A percentile compares a stretch with the other conserved stretches of the same genome.
phyloP scores from a whole-genome alignment of 2,329 filamentous ascomycete species.

The Nectriaceae sp. region DNA sequence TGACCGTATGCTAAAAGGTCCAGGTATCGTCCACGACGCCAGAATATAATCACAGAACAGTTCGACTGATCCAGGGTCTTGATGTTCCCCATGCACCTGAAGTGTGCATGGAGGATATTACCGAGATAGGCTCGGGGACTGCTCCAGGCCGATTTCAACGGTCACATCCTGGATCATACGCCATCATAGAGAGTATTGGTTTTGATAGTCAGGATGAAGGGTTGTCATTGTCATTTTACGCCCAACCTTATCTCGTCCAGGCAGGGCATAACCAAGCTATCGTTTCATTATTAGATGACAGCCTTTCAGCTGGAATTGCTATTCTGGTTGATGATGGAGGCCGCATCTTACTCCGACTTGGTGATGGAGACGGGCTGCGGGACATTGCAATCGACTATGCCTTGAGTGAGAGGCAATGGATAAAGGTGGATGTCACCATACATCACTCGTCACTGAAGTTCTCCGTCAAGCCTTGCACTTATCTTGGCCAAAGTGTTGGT shows the following conservation, averaged over 20 bases:
- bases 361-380: not conserved
- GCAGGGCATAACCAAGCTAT: not conserved
- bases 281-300: not conserved
- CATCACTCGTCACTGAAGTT: not conserved
- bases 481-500: not conserved
- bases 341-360: not conserved
- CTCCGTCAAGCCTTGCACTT: not conserved
- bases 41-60: slow-evolving; percentile 6
- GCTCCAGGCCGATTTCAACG: not conserved
- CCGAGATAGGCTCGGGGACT: slow-evolving; percentile 5
- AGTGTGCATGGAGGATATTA: slow-evolving; percentile 10
- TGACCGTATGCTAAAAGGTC: not conserved
- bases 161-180: not conserved
- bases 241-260: not conserved
- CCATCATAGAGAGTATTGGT: not conserved
- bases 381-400: not conserved
- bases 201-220: not conserved
- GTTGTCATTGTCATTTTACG: not conserved
- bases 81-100: slow-evolving; percentile 6
- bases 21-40: slow-evolving; percentile 1
- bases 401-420: not conserved
- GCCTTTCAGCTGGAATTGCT: not conserved
- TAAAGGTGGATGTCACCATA: not conserved
- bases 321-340: not conserved
- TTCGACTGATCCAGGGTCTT: slow-evolving; percentile 5